Percentiles rank a stretch among this genome's conserved stretches.
Evolutionary conservation across 768 basidiomycete genomes (phyloP).

Genomic region (Neoboletus subvelutipes): DNA sequence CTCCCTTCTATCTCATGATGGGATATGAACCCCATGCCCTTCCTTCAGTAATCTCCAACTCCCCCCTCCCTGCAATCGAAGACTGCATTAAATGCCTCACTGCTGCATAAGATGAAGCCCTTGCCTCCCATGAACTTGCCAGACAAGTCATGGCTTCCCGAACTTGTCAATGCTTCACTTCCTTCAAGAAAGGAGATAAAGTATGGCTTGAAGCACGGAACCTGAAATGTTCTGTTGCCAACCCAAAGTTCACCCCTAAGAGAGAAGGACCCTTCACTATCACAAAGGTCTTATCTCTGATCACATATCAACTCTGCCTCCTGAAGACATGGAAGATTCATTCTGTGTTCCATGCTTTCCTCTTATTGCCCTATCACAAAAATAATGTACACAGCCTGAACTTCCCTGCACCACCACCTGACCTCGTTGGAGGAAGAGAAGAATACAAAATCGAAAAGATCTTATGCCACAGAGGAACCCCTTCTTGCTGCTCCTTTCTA

Average conservation of each 20-base stretch:
- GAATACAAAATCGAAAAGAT: too few species aligned
- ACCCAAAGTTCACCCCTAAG: not conserved
- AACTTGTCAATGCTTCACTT: accelerated
- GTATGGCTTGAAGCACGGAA: not conserved
- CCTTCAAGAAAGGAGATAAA: not conserved
- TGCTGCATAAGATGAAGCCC: too few species aligned
- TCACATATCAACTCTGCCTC: not conserved
- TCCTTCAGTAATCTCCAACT: too few species aligned
- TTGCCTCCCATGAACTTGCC: too few species aligned
- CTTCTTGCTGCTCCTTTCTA: too few species aligned
- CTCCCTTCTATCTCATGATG: too few species aligned
- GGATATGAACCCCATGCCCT: not conserved
- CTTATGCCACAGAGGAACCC: too few species aligned
- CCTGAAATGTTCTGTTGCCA: not conserved
- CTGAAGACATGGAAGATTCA: not conserved
- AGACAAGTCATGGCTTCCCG: too few species aligned
- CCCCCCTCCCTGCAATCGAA: too few species aligned
- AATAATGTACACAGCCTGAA: not conserved
- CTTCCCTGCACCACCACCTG: too few species aligned
- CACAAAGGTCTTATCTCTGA: not conserved
- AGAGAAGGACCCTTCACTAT: not conserved
- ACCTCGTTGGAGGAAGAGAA: too few species aligned
- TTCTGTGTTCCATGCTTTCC: not conserved
- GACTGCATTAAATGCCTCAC: too few species aligned
- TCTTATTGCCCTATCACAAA: not conserved